These are phyloP conservation scores for Mortierella hygrophila DNA, from an alignment of 192 early-diverging fungal species.

Conservation along the genomic window DNA sequence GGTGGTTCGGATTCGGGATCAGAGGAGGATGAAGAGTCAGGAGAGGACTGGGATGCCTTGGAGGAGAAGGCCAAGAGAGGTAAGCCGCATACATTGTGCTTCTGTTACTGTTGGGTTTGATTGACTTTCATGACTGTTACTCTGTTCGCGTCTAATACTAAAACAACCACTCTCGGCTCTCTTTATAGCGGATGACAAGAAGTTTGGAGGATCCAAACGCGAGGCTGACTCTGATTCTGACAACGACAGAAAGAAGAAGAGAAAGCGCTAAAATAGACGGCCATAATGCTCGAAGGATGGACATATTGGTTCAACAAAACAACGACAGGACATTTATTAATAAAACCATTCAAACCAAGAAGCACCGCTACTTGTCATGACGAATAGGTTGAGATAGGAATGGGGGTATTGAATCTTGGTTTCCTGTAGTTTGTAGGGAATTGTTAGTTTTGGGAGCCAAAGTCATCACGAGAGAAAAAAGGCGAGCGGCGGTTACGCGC, in stretches of 20 bases:
- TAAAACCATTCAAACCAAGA: background rate
- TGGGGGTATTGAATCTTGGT: too few relatives aligned
- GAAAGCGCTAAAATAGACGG: constrained; percentile 34
- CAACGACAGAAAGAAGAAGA: constrained; percentile 55
- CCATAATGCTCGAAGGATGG: background rate
- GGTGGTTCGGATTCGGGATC: constrained; percentile 64
- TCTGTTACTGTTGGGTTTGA: background rate
- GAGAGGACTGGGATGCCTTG: constrained; percentile 83
- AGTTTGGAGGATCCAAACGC: constrained; percentile 44
- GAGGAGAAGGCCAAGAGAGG: constrained; percentile 83
- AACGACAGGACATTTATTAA: background rate
- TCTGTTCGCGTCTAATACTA: background rate
- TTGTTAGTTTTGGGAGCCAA: too few relatives aligned
- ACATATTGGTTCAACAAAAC: background rate
- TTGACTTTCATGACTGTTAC: background rate
- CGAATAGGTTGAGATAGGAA: too few relatives aligned
- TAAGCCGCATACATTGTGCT: constrained; percentile 2
- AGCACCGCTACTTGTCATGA: too few relatives aligned
- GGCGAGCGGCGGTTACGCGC: too few relatives aligned
- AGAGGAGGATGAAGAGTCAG: constrained; percentile 71
- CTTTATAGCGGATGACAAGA: constrained; percentile 48
- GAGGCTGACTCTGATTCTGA: constrained; percentile 53
- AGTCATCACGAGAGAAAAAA: too few relatives aligned
- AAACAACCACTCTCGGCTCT: background rate
- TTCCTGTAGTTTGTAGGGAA: too few relatives aligned